Conservation (phyloP, 768 basidiomycete species). For the Russula sp. region DNA sequence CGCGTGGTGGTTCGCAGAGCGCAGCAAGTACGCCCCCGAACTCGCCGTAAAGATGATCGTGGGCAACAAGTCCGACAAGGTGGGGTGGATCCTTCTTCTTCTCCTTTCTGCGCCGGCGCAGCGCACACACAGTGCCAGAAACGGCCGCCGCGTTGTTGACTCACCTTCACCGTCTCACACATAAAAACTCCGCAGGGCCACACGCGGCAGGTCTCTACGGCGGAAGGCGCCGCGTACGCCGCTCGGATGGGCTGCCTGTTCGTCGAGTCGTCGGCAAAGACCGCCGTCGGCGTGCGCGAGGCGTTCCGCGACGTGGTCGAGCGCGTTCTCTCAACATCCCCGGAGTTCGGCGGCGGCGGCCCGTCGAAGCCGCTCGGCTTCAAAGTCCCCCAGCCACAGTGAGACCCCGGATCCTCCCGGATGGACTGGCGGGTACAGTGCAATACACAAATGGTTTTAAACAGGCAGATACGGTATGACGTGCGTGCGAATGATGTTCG, state of each 20-base stretch:
- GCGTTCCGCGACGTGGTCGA: constrained; percentile 72
- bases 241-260: constrained; percentile 78
- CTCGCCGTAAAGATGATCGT: constrained; percentile 91
- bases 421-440: no score
- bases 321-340: constrained; percentile 75
- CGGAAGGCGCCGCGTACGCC: constrained; percentile 78
- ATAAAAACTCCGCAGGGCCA: constrained; percentile 52
- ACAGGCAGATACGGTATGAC: no score
- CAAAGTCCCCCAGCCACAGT: constrained; percentile 18
- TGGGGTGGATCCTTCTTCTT: constrained; percentile 20
- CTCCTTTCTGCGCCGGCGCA: no score
- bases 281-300: constrained; percentile 71
- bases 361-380: constrained; percentile 27
- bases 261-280: constrained; percentile 90
- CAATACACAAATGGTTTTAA: no score
- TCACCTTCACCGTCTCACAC: neutral
- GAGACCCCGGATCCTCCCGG: neutral
- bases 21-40: constrained; percentile 82
- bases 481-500: no score
- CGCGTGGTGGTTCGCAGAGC: constrained; percentile 84
- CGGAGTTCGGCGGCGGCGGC: constrained; percentile 64
- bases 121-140: no score
- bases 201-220: constrained; percentile 74
- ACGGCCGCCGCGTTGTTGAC: no score
- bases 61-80: constrained; percentile 92